Conservation (phyloP, 2,329 filamentous ascomycete species). For the Botrytis galanthina region DNA sequence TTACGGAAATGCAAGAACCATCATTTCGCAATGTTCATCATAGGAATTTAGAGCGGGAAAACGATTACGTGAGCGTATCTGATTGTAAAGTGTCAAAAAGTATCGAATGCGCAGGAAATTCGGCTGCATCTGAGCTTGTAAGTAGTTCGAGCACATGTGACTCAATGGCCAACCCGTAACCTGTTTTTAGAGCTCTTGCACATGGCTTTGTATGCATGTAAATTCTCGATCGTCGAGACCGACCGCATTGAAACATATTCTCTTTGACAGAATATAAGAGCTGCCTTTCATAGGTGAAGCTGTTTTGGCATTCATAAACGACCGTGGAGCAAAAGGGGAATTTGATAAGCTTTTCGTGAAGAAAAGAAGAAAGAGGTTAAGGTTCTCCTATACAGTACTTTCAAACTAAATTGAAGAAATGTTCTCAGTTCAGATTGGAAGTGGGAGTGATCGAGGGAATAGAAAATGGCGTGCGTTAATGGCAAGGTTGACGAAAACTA, state of each 20-base stretch:
- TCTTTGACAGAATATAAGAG: not conserved
- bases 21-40: not conserved
- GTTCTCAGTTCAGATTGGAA: not conserved
- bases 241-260: not conserved
- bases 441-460: not conserved
- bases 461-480: not conserved
- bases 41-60: not conserved
- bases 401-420: too few species aligned
- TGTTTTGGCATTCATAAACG: not conserved
- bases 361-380: not conserved
- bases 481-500: not conserved
- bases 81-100: not conserved
- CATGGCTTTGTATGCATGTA: not conserved
- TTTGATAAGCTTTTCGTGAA: too few species aligned
- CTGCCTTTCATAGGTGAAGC: not conserved
- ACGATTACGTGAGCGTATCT: not conserved
- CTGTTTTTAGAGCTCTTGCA: not conserved
- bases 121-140: too few species aligned
- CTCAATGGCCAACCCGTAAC: not conserved
- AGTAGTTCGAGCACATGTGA: not conserved
- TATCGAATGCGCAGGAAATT: not conserved
- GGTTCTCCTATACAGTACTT: not conserved
- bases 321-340: accelerated
- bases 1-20: not conserved
- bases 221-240: accelerated